Conservation (phyloP, 371 early-diverging fungal genomes). For the Rhizomucor miehei region DNA sequence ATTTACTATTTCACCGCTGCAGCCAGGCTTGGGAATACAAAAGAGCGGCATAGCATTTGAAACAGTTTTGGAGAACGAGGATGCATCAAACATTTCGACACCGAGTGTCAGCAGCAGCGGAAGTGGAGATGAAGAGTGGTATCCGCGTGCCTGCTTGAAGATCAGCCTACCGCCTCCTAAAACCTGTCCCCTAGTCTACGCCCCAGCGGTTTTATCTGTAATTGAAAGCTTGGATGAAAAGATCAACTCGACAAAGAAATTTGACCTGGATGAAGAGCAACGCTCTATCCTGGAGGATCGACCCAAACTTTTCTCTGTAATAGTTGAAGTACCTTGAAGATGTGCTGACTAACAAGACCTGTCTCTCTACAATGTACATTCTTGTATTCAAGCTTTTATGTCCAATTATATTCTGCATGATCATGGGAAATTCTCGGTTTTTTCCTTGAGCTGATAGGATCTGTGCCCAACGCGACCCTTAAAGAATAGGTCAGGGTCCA, state of each 20-base stretch:
- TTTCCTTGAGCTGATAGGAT: too few relatives aligned
- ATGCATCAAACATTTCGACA: conserved; percentile 4
- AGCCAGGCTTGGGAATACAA: conserved; percentile 33
- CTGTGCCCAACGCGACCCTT: too few relatives aligned
- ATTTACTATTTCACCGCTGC: conserved; percentile 40
- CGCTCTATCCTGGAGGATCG: conserved; percentile 1
- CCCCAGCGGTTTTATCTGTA: conserved; percentile 48
- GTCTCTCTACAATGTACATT: too few relatives aligned
- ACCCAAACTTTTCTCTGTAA: conserved; percentile 13
- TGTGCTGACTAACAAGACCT: too few relatives aligned
- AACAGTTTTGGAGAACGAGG: conserved; percentile 4
- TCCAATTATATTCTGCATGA: too few relatives aligned
- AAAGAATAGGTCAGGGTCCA: too few relatives aligned
- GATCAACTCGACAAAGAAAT: conserved; percentile 65
- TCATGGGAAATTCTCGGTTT: too few relatives aligned
- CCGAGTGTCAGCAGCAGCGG: neutral
- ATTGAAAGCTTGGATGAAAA: conserved; percentile 79
- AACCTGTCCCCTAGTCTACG: conserved; percentile 9
- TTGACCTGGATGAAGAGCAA: conserved; percentile 22
- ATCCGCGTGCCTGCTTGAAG: conserved; percentile 9
- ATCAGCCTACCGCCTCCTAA: conserved; percentile 10
- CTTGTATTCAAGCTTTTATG: too few relatives aligned
- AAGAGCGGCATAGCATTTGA: conserved; percentile 21
- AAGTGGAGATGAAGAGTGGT: neutral
- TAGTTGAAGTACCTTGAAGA: neutral